phyloP scores from a whole-genome alignment of 257 asterid species.

The Ajuga chamaepitys region DNA sequence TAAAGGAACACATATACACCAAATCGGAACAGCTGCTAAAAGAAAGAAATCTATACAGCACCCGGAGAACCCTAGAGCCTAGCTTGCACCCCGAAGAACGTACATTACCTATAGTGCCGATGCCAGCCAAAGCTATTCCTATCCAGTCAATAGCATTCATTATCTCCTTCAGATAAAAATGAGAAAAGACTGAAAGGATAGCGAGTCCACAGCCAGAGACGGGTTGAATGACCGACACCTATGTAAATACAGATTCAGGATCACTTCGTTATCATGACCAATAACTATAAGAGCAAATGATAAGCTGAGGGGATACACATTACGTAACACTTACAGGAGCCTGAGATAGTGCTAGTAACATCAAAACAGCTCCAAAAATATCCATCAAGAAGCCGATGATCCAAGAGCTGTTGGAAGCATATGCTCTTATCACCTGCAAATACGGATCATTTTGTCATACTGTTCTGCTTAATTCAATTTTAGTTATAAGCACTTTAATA shows the following conservation, averaged over 20 bases:
- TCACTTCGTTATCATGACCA: background rate
- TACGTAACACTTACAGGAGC: conserved; percentile 65
- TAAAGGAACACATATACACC: background rate
- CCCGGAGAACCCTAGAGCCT: conserved; percentile 10
- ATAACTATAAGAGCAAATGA: background rate
- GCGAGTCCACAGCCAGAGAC: conserved; percentile 99
- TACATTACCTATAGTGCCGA: conserved; percentile 95
- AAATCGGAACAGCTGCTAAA: background rate
- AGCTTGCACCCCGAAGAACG: conserved; percentile 4
- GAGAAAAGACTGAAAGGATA: conserved; percentile 91
- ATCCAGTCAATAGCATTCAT: conserved; percentile 96
- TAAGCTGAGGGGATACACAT: background rate
- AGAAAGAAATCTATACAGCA: background rate
- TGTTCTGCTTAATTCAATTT: background rate
- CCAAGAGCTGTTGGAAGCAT: conserved; percentile 88
- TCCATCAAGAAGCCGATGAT: conserved; percentile 84
- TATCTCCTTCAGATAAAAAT: conserved; percentile 91
- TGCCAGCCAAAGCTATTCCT: conserved; percentile 87
- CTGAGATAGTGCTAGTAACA: conserved; percentile 88
- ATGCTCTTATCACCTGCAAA: conserved; percentile 81
- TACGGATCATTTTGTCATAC: background rate
- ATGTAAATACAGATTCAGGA: conserved; percentile 5
- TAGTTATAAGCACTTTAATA: background rate
- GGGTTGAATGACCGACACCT: conserved; percentile 98
- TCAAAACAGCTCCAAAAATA: conserved; percentile 85